Evolutionary conservation across 495 filamentous ascomycete species (phyloP).

Genomic region (Aspergillus conjunctus): DNA sequence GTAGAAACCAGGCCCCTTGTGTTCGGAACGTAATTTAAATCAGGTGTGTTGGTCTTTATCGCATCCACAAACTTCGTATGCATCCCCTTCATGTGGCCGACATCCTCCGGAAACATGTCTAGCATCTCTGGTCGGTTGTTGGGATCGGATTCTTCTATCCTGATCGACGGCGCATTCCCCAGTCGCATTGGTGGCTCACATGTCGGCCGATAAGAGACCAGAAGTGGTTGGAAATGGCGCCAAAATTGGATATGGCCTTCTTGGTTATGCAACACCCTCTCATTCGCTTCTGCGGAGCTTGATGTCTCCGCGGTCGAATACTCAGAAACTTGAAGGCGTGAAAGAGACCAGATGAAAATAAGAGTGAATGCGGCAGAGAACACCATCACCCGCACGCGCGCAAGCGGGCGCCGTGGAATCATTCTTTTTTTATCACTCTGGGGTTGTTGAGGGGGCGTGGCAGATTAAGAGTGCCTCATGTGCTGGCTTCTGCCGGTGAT

Average conservation of each 20-base stretch:
- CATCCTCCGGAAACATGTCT: slow-evolving; percentile 35
- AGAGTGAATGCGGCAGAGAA: slow-evolving; percentile 19
- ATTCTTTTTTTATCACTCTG: slow-evolving; percentile 1
- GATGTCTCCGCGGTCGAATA: slow-evolving; percentile 2
- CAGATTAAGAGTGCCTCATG: not conserved
- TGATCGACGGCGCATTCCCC: slow-evolving; percentile 26
- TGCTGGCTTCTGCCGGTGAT: not conserved
- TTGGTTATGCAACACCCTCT: not conserved
- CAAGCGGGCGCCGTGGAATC: slow-evolving; percentile 22
- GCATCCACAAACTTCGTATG: slow-evolving; percentile 42
- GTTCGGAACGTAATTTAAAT: slow-evolving; percentile 37
- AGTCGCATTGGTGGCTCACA: slow-evolving; percentile 26
- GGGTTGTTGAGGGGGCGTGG: not conserved
- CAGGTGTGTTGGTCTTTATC: slow-evolving; percentile 35
- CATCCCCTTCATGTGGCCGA: slow-evolving; percentile 32
- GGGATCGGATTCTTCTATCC: slow-evolving; percentile 28
- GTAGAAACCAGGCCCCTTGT: slow-evolving; percentile 51
- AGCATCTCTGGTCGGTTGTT: slow-evolving; percentile 33
- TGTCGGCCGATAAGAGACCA: slow-evolving; percentile 25
- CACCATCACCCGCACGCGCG: slow-evolving; percentile 25
- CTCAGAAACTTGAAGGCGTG: slow-evolving; percentile 14
- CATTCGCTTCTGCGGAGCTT: not conserved
- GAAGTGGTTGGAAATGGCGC: slow-evolving; percentile 31
- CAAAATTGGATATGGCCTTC: slow-evolving; percentile 32
- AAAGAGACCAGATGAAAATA: slow-evolving; percentile 19